Evolutionary conservation across 306 rosid genomes (phyloP).

Genomic region (Delonix regia): DNA sequence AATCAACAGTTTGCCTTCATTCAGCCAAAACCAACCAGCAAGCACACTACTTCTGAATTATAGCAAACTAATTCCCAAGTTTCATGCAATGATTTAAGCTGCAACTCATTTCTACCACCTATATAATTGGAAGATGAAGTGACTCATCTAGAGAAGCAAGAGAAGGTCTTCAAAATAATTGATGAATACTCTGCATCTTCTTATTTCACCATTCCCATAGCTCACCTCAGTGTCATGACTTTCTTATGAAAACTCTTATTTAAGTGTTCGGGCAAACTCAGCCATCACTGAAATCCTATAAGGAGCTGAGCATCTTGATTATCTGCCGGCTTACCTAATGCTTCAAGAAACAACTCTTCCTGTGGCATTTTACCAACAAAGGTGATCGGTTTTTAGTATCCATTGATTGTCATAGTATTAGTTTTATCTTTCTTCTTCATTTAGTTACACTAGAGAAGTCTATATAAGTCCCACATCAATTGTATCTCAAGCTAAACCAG

Average conservation of each 20-base stretch:
- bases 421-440: not conserved
- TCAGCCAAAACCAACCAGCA: constrained; percentile 4
- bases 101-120: not conserved
- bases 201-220: not conserved
- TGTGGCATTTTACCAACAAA: not conserved
- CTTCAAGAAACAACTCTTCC: not conserved
- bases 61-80: not conserved
- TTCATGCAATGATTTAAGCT: not conserved
- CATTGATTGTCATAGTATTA: not conserved
- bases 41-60: not conserved
- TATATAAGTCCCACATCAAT: not conserved
- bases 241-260: not conserved
- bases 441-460: not conserved
- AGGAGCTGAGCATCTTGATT: not conserved
- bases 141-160: not conserved
- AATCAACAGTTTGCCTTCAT: not conserved
- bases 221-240: not conserved
- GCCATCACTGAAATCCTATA: not conserved
- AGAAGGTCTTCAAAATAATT: not conserved
- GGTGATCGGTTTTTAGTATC: not conserved
- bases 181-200: not conserved
- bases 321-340: not conserved
- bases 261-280: not conserved
- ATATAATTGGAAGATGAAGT: not conserved
- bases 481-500: not conserved